phyloP scores from a whole-genome alignment of 208 protist species.

The Histomonas meleagridis region DNA sequence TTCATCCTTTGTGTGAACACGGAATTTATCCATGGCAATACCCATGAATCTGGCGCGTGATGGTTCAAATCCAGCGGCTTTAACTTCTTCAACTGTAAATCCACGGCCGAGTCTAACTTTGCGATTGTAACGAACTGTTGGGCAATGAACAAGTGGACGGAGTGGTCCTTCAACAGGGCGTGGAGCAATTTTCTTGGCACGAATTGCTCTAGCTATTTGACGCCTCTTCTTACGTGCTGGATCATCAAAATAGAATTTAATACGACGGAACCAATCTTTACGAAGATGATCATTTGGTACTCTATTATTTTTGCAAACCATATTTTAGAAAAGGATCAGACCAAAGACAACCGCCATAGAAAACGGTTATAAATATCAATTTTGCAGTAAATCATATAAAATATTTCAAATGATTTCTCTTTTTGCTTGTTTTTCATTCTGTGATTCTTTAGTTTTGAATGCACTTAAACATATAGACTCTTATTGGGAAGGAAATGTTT shows the following conservation, averaged over 20 bases:
- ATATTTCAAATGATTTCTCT: too few species aligned
- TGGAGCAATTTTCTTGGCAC: constrained; percentile 53
- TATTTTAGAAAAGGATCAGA: too few species aligned
- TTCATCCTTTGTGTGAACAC: neutral
- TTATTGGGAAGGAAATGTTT: too few species aligned
- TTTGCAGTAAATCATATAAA: too few species aligned
- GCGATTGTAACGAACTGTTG: constrained; percentile 57
- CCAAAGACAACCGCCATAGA: too few species aligned
- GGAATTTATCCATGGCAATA: neutral
- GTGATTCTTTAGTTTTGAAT: too few species aligned
- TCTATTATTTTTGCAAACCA: constrained; percentile 54
- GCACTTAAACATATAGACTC: too few species aligned
- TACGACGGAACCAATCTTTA: constrained; percentile 53
- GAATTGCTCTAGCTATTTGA: neutral
- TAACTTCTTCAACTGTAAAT: constrained; percentile 59
- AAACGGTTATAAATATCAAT: too few species aligned
- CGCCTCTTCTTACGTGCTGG: constrained; percentile 49
- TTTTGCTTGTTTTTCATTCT: too few species aligned
- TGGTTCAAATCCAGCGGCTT: constrained; percentile 35
- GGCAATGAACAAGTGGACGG: constrained; percentile 52
- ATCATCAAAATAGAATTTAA: constrained; percentile 57
- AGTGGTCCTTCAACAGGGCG: constrained; percentile 55
- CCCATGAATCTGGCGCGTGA: neutral
- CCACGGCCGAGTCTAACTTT: constrained; percentile 54
- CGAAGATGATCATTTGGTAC: constrained; percentile 56